Conservation (phyloP, 257 asterid genomes). For the Linaria vulgaris region DNA sequence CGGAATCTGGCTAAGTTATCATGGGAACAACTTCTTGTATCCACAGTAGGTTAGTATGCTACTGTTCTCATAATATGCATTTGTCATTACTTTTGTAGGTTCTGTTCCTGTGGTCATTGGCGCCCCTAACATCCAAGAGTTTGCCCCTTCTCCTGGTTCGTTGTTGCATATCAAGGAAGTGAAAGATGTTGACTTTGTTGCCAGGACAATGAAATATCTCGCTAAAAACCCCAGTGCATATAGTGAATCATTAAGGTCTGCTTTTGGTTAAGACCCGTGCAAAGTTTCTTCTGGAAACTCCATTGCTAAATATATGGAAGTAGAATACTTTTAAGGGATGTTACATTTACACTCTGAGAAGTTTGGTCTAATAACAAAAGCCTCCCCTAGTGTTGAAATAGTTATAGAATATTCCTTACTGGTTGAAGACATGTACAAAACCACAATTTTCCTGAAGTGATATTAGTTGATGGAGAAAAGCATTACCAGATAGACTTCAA, state of each 20-base stretch:
- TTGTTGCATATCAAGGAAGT: conserved; percentile 74
- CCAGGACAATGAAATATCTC: conserved; percentile 80
- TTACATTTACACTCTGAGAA: too few relatives aligned
- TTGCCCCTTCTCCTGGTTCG: conserved; percentile 78
- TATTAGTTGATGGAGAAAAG: too few relatives aligned
- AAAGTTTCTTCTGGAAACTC: neutral
- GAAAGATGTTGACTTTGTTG: conserved; percentile 60
- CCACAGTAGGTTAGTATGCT: conserved; percentile 18
- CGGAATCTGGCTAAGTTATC: neutral
- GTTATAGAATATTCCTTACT: too few relatives aligned
- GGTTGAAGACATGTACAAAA: too few relatives aligned
- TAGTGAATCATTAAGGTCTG: conserved; percentile 74
- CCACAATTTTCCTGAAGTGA: too few relatives aligned
- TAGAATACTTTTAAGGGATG: too few relatives aligned
- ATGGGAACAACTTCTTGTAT: neutral
- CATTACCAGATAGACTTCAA: too few relatives aligned
- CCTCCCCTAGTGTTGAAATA: too few relatives aligned
- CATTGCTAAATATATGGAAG: too few relatives aligned
- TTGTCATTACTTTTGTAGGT: conserved; percentile 41
- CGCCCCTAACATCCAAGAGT: conserved; percentile 91
- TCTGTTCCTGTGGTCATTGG: conserved; percentile 93
- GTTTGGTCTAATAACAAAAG: too few relatives aligned
- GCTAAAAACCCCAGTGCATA: conserved; percentile 68
- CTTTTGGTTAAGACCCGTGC: neutral
- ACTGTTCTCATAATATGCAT: conserved; percentile 26